These are phyloP conservation scores for Ascomycota sp. DNA, from an alignment of 2,329 filamentous ascomycete genomes.

Conservation along the genomic window DNA sequence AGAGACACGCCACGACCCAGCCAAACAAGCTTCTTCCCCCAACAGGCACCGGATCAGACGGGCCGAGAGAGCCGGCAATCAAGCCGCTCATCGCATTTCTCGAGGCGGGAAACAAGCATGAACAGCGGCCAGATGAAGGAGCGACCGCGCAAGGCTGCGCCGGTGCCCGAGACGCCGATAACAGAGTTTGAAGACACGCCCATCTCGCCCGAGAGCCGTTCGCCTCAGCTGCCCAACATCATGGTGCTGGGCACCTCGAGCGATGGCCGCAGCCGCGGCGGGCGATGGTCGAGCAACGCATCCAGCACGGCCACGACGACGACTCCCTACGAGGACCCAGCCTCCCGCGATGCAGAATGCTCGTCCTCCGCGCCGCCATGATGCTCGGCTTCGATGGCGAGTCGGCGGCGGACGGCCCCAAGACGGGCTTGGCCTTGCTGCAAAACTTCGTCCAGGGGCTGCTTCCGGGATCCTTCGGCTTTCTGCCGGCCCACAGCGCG, in stretches of 20 bases:
- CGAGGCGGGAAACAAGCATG: conserved; percentile 29
- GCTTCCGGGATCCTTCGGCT: conserved; percentile 60
- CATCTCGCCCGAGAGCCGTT: conserved; percentile 62
- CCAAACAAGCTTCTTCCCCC: conserved; percentile 48
- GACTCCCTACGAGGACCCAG: conserved; percentile 49
- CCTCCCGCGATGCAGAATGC: conserved; percentile 53
- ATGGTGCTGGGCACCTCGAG: conserved; percentile 57
- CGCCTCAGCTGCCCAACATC: no score
- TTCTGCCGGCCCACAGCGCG: conserved; percentile 44
- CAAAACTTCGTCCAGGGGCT: conserved; percentile 59
- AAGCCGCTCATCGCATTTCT: conserved; percentile 28
- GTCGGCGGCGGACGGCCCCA: conserved; percentile 20
- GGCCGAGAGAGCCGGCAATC: conserved; percentile 28
- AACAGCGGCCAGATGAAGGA: conserved; percentile 25
- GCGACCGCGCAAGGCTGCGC: conserved; percentile 23
- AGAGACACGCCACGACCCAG: conserved; percentile 67
- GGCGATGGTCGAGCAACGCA: conserved; percentile 64
- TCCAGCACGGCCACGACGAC: conserved; percentile 58
- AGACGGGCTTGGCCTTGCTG: conserved; percentile 31
- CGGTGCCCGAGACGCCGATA: conserved; percentile 70
- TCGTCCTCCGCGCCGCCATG: conserved; percentile 71
- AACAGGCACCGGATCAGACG: conserved; percentile 26
- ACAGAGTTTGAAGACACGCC: conserved; percentile 89
- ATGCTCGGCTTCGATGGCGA: conserved; percentile 62
- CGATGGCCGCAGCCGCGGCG: conserved; percentile 35